Conservation (phyloP, 257 asterid genomes). For the Lantana camara region DNA sequence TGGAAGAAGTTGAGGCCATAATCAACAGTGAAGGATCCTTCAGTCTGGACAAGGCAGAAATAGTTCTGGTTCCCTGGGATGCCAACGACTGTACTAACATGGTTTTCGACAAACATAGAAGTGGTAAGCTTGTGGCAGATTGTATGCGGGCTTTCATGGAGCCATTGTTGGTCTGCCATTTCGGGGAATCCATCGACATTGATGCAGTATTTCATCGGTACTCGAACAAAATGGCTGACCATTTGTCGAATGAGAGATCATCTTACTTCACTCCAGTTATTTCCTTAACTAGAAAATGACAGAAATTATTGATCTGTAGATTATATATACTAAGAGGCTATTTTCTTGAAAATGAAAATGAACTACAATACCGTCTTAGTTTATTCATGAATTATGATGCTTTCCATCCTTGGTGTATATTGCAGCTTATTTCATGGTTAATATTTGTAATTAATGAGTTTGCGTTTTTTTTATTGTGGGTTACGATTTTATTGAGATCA, state of each 20-base stretch:
- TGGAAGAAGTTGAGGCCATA: constrained; percentile 28
- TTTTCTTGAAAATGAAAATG: no score
- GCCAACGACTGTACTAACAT: neutral
- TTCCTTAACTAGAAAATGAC: constrained; percentile 13
- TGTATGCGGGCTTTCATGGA: constrained; percentile 16
- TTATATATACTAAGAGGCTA: no score
- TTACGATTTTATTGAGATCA: no score
- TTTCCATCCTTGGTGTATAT: no score
- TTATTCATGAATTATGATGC: no score
- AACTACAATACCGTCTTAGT: no score
- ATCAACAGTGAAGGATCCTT: constrained; percentile 33
- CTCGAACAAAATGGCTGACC: constrained; percentile 11
- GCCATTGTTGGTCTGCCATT: constrained; percentile 19
- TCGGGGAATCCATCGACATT: neutral
- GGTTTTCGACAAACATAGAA: neutral
- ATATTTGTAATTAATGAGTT: no score
- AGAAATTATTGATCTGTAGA: neutral
- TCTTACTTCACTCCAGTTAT: neutral
- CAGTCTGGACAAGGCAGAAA: constrained; percentile 26
- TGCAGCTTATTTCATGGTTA: no score
- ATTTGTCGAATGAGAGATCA: neutral
- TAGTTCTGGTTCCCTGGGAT: constrained; percentile 14
- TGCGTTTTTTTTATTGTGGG: no score
- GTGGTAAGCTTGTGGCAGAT: constrained; percentile 4
- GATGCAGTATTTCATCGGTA: constrained; percentile 3